These are phyloP conservation scores for Calophaca sinica DNA, from an alignment of 306 rosid species.

Conservation along the genomic window DNA sequence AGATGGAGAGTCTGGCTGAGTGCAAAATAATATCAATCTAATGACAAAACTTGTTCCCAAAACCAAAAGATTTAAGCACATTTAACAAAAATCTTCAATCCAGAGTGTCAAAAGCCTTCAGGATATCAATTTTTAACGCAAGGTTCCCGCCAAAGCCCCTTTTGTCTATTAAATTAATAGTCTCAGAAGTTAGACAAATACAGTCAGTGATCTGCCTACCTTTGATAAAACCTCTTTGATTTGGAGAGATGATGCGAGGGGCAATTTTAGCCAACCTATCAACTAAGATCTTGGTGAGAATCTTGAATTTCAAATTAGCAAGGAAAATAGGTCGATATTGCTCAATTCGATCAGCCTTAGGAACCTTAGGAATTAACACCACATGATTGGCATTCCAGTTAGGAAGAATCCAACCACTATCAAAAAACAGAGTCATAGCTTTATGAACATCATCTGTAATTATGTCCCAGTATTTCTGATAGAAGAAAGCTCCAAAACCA, in stretches of 20 bases:
- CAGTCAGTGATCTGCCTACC: background rate
- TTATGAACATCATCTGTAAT: background rate
- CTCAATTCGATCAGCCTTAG: background rate
- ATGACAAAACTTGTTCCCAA: rapidly evolving
- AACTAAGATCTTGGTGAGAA: background rate
- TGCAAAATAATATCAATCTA: background rate
- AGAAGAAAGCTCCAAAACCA: background rate
- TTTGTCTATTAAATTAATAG: background rate
- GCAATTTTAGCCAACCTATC: background rate
- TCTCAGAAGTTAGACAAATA: background rate
- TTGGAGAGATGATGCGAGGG: background rate
- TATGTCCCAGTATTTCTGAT: background rate
- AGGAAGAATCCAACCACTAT: background rate
- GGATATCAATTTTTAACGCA: background rate
- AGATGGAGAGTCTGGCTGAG: background rate
- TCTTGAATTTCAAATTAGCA: background rate
- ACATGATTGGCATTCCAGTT: background rate
- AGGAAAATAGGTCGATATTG: background rate
- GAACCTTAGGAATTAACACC: background rate
- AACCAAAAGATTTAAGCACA: background rate
- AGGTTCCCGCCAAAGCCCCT: background rate
- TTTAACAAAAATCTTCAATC: background rate
- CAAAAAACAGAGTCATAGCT: background rate
- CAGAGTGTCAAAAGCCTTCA: background rate
- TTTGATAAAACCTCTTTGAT: background rate